These are phyloP conservation scores for Starmera pachycereana DNA, from an alignment of 805 yeast species.

Conservation along the genomic window DNA sequence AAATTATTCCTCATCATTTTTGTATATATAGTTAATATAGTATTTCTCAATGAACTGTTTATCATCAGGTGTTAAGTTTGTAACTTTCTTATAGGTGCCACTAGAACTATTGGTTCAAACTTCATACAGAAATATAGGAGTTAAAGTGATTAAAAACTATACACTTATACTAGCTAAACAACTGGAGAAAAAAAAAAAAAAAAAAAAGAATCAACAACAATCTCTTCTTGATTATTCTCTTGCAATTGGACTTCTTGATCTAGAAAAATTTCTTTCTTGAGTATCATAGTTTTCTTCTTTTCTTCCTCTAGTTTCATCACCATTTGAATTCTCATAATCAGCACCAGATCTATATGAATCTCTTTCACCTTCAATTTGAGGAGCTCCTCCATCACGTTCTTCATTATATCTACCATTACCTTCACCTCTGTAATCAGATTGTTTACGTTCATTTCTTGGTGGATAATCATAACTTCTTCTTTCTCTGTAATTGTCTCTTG, in stretches of 20 bases:
- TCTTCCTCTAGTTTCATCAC: constrained; percentile 3
- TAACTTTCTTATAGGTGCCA: too few relatives aligned
- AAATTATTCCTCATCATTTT: too few relatives aligned
- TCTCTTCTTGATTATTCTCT: constrained; percentile 9
- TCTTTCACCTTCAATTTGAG: constrained; percentile 1
- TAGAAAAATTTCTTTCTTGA: constrained; percentile 13
- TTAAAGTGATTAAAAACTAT: too few relatives aligned
- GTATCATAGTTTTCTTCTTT: constrained; percentile 6
- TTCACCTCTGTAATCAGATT: not conserved
- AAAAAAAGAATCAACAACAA: not conserved
- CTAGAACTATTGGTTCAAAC: too few relatives aligned
- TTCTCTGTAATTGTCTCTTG: constrained; percentile 7
- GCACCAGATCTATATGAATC: not conserved
- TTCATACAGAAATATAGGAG: too few relatives aligned
- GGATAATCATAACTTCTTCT: constrained; percentile 2
- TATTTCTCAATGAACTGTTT: too few relatives aligned
- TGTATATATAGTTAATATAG: too few relatives aligned
- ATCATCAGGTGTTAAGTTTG: too few relatives aligned
- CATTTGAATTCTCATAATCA: not conserved
- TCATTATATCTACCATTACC: not conserved
- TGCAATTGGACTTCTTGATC: constrained; percentile 20
- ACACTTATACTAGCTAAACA: too few relatives aligned
- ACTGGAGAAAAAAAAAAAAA: not conserved
- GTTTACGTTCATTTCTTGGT: not conserved
- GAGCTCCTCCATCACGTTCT: constrained; percentile 1